Evolutionary conservation across 768 basidiomycete genomes (phyloP).

Genomic region (Clavaria fumosa): DNA sequence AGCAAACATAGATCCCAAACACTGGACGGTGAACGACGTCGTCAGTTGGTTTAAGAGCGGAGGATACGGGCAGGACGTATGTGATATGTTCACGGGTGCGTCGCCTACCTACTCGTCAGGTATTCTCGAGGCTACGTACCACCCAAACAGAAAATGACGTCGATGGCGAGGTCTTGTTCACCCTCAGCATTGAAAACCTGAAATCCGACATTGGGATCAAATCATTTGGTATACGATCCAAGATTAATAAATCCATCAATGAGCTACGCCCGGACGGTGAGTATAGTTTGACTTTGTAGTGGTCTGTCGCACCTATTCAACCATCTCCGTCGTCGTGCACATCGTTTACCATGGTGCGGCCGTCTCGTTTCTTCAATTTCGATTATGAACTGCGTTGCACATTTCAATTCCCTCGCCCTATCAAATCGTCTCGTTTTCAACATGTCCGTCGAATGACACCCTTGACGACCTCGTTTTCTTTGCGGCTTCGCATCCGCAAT

Average conservation of each 20-base stretch:
- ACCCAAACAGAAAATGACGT: not conserved
- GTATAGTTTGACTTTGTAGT: no score
- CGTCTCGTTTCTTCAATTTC: no score
- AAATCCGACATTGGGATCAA: not conserved
- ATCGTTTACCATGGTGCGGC: no score
- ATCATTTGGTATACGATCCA: not conserved
- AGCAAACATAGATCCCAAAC: not conserved
- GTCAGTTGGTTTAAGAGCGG: not conserved
- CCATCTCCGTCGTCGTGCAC: no score
- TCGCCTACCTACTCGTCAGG: not conserved
- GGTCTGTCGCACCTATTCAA: no score
- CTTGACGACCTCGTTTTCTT: no score
- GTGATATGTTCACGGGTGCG: not conserved
- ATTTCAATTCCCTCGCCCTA: no score
- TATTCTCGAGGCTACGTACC: not conserved
- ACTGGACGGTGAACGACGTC: not conserved
- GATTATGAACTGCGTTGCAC: no score
- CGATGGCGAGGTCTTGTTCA: not conserved
- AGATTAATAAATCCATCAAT: not conserved
- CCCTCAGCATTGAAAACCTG: not conserved
- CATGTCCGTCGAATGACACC: no score
- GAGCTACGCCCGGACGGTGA: not conserved
- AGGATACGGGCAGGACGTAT: not conserved
- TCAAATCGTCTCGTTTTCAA: no score
- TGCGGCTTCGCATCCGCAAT: no score